Percentiles rank a stretch among this genome's conserved stretches.
These are phyloP conservation scores for Phaffia australis DNA, from an alignment of 768 basidiomycete genomes.

Conservation along the genomic window DNA sequence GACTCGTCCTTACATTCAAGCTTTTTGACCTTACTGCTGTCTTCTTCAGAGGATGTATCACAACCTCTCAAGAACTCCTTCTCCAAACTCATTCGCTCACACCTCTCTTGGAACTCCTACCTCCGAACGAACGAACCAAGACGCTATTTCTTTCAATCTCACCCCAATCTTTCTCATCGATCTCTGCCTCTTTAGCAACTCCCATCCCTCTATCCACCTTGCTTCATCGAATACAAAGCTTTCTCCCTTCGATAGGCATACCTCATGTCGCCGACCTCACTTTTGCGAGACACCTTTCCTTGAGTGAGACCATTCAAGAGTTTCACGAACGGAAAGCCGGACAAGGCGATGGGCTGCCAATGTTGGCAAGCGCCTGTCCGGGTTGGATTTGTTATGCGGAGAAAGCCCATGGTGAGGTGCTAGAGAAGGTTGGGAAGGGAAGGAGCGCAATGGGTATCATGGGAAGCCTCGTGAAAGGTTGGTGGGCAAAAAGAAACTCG, in stretches of 20 bases:
- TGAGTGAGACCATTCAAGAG: conserved; percentile 70
- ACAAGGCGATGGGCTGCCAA: conserved; percentile 50
- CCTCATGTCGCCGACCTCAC: conserved; percentile 86
- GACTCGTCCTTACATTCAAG: background rate
- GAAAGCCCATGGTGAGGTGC: conserved; percentile 86
- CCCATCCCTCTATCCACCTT: conserved; percentile 44
- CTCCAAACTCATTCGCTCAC: conserved; percentile 26
- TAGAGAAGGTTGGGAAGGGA: conserved; percentile 75
- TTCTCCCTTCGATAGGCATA: conserved; percentile 52
- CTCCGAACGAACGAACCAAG: conserved; percentile 1
- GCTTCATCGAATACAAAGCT: conserved; percentile 44
- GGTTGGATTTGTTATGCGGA: conserved; percentile 99
- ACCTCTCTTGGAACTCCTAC: conserved; percentile 20
- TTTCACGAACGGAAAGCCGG: conserved; percentile 51
- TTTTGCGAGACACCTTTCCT: conserved; percentile 75
- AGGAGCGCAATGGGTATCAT: conserved; percentile 92
- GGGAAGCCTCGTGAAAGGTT: conserved; percentile 84
- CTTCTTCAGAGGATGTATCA: conserved; percentile 75
- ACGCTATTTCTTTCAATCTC: conserved; percentile 61
- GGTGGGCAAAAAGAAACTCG: conserved; percentile 60
- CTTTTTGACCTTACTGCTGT: background rate
- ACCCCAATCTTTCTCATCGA: conserved; percentile 73
- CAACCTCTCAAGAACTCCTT: conserved; percentile 36
- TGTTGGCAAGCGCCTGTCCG: conserved; percentile 91
- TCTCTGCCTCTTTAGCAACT: conserved; percentile 48